A percentile compares a stretch with the other conserved stretches of the same genome.
Conservation (phyloP, 2,329 filamentous ascomycete species). For the Sphaerulina vaccinii region DNA sequence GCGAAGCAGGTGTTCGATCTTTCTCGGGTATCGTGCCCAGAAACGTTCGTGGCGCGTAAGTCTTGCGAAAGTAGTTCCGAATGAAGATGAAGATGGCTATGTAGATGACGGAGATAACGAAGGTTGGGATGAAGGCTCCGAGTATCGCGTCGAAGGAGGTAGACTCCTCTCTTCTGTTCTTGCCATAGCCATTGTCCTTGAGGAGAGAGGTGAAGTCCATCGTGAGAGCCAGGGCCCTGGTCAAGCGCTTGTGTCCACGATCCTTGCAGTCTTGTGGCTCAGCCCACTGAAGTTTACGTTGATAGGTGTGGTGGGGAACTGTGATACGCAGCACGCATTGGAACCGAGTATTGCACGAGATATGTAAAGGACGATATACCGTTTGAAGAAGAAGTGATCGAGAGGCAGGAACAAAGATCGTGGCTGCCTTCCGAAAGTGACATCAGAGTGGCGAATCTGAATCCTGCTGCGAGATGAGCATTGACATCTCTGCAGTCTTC, state of each 20-base stretch:
- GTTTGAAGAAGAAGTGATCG: background rate
- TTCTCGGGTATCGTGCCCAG: slow-evolving; percentile 36
- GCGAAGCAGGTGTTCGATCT: slow-evolving; percentile 33
- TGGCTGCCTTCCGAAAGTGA: background rate
- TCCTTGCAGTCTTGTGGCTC: background rate
- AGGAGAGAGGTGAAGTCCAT: slow-evolving; percentile 16
- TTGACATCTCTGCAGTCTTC: too few species aligned
- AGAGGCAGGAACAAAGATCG: background rate
- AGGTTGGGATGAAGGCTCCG: slow-evolving; percentile 36
- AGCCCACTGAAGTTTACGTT: background rate
- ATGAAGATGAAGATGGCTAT: slow-evolving; percentile 32
- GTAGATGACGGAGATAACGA: slow-evolving; percentile 33
- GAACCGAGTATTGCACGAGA: background rate
- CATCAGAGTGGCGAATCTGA: background rate
- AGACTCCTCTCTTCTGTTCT: slow-evolving; percentile 30
- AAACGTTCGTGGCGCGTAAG: slow-evolving; percentile 38
- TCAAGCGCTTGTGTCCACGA: background rate
- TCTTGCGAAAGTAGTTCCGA: slow-evolving; percentile 34
- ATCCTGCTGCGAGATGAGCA: background rate
- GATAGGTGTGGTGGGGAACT: too few species aligned
- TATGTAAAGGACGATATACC: background rate
- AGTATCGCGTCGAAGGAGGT: slow-evolving; percentile 35
- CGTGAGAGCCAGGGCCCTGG: background rate
- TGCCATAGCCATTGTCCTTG: slow-evolving; percentile 26
- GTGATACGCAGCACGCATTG: background rate